A percentile compares a stretch with the other conserved stretches of the same genome.
Conservation (phyloP, 2,329 filamentous ascomycete species). For the Colletotrichum nymphaeae region DNA sequence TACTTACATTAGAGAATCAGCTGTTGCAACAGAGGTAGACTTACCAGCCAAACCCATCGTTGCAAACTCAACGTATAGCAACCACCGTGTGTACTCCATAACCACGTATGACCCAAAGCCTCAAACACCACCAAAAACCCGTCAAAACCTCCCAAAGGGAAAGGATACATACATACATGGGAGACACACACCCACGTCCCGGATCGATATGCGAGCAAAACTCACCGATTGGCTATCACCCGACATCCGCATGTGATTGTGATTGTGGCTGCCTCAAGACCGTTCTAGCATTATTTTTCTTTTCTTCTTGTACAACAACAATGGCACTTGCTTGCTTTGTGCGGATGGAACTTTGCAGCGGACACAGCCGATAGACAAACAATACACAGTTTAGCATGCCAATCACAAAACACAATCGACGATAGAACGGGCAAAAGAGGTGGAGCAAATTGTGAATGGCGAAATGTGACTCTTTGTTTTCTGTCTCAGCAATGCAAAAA, state of each 20-base stretch:
- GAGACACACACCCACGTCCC: not conserved
- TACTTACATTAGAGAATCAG: no score
- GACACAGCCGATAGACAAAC: not conserved
- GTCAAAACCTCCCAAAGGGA: not conserved
- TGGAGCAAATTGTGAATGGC: not conserved
- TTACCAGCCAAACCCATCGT: no score
- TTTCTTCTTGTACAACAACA: not conserved
- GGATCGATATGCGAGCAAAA: not conserved
- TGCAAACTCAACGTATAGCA: no score
- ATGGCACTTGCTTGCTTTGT: not conserved
- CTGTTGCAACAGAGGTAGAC: no score
- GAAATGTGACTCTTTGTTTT: conserved; percentile 22
- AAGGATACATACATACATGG: not conserved
- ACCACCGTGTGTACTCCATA: not conserved
- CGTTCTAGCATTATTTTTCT: not conserved
- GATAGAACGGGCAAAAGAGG: no score
- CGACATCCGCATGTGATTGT: not conserved
- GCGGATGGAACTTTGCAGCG: not conserved
- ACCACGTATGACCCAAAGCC: not conserved
- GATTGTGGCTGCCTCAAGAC: not conserved
- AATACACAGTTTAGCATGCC: not conserved
- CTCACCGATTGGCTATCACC: not conserved
- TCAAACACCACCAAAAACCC: not conserved
- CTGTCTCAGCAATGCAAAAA: conserved; percentile 32
- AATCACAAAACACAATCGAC: not conserved